phyloP scores from a whole-genome alignment of 345 rosid genomes.

The Excoecaria agallocha region DNA sequence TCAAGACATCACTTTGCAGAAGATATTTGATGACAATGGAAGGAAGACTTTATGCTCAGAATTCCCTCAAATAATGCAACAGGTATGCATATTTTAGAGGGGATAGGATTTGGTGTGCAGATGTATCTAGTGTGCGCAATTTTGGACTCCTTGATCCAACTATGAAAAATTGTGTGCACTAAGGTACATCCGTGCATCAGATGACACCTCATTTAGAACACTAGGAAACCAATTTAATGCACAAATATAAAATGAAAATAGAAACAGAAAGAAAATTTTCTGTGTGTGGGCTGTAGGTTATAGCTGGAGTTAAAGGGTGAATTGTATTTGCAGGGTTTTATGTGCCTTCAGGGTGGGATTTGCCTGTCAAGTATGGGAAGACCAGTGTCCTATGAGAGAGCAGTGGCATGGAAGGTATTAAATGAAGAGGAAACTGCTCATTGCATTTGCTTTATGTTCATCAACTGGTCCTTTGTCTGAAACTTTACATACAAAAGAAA shows the following conservation, averaged over 20 bases:
- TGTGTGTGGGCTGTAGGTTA: no score
- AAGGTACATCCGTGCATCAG: no score
- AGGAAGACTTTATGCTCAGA: conserved; percentile 31
- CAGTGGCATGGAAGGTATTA: conserved; percentile 82
- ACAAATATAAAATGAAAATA: neutral
- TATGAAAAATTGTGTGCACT: no score
- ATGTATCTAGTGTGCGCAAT: no score
- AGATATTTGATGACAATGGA: conserved; percentile 32
- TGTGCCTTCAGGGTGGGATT: conserved; percentile 70
- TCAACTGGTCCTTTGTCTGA: conserved; percentile 88
- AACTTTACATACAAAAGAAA: neutral
- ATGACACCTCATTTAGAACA: neutral
- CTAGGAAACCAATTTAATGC: neutral
- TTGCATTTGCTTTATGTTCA: conserved; percentile 81
- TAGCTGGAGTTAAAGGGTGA: no score
- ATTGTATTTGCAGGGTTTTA: conserved; percentile 50
- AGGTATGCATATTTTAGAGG: conserved; percentile 10
- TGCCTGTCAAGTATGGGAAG: conserved; percentile 91
- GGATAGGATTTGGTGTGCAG: no score
- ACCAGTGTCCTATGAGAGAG: conserved; percentile 74
- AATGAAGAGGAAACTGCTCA: conserved; percentile 69
- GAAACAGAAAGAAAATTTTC: no score
- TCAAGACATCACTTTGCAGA: conserved; percentile 31
- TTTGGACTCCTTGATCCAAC: no score
- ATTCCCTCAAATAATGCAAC: conserved; percentile 36